Evolutionary conservation across 176 grass and related monocot genomes (phyloP).

Genomic region (Rhynchospora tenuis): DNA sequence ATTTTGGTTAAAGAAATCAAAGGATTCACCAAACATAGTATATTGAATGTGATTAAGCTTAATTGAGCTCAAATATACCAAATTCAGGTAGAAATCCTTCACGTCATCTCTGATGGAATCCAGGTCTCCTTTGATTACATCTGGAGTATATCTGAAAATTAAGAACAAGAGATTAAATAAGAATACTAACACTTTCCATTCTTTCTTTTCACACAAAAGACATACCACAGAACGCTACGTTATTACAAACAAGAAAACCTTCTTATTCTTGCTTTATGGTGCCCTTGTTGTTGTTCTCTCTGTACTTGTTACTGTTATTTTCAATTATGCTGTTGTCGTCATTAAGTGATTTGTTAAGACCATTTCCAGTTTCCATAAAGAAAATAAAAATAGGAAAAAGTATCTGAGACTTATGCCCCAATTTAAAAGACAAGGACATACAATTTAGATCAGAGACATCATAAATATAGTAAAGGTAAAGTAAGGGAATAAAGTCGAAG

Average conservation of each 20-base stretch:
- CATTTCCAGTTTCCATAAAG: background rate
- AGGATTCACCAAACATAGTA: background rate
- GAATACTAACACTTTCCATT: background rate
- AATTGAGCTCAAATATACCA: slow-evolving; percentile 40
- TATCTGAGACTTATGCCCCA: background rate
- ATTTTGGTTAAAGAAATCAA: background rate
- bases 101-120: slow-evolving; percentile 92
- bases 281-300: background rate
- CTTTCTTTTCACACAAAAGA: slow-evolving; percentile 4
- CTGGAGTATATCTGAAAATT: slow-evolving; percentile 35
- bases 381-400: background rate
- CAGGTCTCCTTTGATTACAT: slow-evolving; percentile 87
- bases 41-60: background rate
- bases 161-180: background rate
- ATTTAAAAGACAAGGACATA: background rate
- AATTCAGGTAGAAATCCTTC: slow-evolving; percentile 75
- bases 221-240: background rate
- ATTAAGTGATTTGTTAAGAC: background rate
- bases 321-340: background rate
- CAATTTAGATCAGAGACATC: background rate
- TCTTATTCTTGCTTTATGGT: background rate
- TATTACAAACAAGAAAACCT: background rate
- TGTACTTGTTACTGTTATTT: background rate
- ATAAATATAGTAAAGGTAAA: too few relatives aligned
- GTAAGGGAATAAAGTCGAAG: too few relatives aligned